Percentiles rank a stretch among this genome's conserved stretches.
These are phyloP conservation scores for Carex arenaria DNA, from an alignment of 202 grass and related monocot genomes.

Conservation along the genomic window DNA sequence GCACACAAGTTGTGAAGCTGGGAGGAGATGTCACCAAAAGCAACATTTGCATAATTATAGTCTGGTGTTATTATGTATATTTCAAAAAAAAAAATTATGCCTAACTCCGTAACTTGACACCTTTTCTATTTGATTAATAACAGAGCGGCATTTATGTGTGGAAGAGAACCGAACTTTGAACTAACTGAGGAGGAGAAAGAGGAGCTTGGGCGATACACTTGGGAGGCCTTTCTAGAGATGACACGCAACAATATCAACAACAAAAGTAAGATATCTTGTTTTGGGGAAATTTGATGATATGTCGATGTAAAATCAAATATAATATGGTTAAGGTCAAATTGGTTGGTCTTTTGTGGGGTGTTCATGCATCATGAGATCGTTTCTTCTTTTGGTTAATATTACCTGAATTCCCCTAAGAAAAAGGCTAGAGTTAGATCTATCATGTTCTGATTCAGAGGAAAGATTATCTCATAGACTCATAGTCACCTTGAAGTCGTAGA, in stretches of 20 bases:
- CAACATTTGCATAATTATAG: not conserved
- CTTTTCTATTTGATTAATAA: not conserved
- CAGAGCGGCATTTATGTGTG: slow-evolving; percentile 99
- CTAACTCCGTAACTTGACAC: not conserved
- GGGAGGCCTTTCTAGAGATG: slow-evolving; percentile 73
- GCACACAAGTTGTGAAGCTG: not conserved
- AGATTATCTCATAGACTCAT: not conserved
- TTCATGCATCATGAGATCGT: not conserved
- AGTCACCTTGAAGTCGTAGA: not conserved
- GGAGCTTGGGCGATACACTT: slow-evolving; percentile 62
- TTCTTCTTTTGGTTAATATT: not conserved
- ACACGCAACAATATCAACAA: slow-evolving; percentile 88
- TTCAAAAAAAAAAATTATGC: not conserved
- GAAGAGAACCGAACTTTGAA: slow-evolving; percentile 94
- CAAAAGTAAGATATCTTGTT: slow-evolving; percentile 64
- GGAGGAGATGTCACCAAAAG: not conserved
- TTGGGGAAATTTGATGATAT: not conserved
- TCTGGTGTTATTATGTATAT: not conserved
- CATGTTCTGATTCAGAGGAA: not conserved
- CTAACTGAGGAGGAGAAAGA: slow-evolving; percentile 78
- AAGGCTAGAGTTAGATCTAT: not conserved
- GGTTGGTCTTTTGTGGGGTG: not conserved
- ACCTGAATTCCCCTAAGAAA: not conserved
- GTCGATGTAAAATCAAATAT: not conserved
- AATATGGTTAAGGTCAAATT: not conserved